Evolutionary conservation across 2,329 filamentous ascomycete genomes (phyloP), one percentile per base, ranked within the genome.

Genomic region (Fusarium pseudonygamai): DNA sequence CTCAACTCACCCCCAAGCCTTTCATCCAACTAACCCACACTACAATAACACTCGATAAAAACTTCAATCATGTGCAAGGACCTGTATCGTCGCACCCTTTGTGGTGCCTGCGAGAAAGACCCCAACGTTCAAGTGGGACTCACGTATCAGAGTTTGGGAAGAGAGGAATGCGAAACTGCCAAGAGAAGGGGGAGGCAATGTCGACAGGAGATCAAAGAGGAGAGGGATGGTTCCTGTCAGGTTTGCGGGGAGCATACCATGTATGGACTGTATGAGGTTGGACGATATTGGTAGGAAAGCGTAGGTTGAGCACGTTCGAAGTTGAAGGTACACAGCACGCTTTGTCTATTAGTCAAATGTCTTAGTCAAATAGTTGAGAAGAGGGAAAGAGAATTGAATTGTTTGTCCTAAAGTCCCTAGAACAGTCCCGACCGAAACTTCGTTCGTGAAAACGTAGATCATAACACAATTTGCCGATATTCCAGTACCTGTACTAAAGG

Each of bases 351-450:
- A 15, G 5, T 28, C 4, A 5, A 5, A 5, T 16, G 0, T 1
- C 20, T 30, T 13, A 13, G 46, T 18, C n/a, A 10, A 30, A 12
- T 6, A 6, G 4, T 2, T 16, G 6, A 22, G 14, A 47, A 11
- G 11, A 13, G 6, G 2, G 11, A 16, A 46, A 11, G 20, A 15
- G 13, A 47, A 22, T 22, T 47, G 1, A 28, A 22, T 4, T 0
- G 8, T 8, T 1, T 15, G 20, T 1, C 0, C 20, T 1, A 0
- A 28, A 28, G 26, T 47, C 20, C 18, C 9, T 15, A 22, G 13
- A 11, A 6, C 3, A 47, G 3, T 22, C 3, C 0, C 4, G 2
- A 4, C 3, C 1, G 20, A 8, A 20, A 24, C 2, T 2, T 24
- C 5, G 3, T 8, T 20, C 8, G 16, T 50, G 30, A 20, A 28